Evolutionary conservation across 805 yeast species (phyloP).

Genomic region (Cyberlindnera mrakii): DNA sequence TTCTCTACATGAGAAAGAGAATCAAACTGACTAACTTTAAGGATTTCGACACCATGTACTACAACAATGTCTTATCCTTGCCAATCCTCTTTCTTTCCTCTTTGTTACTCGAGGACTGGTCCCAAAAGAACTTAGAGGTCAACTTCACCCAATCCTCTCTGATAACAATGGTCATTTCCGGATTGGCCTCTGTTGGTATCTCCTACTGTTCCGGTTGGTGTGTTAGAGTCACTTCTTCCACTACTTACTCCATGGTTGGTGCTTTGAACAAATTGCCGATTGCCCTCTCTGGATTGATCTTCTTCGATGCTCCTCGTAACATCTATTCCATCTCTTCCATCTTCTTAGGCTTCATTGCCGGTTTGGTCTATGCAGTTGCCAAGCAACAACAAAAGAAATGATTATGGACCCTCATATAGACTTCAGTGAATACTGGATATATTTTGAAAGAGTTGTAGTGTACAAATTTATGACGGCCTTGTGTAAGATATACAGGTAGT

Average conservation of each 20-base stretch:
- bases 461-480: too few species aligned
- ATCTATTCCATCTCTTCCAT: slow-evolving; percentile 88
- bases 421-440: neutral
- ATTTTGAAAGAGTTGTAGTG: neutral
- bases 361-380: slow-evolving; percentile 92
- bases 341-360: slow-evolving; percentile 90
- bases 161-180: slow-evolving; percentile 82
- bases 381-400: slow-evolving; percentile 55
- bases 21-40: slow-evolving; percentile 94
- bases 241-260: slow-evolving; percentile 99
- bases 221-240: slow-evolving; percentile 96
- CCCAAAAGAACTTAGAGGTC: slow-evolving; percentile 60
- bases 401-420: neutral
- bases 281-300: slow-evolving; percentile 89
- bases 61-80: slow-evolving; percentile 89
- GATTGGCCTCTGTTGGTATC: slow-evolving; percentile 92
- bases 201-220: slow-evolving; percentile 99
- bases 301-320: slow-evolving; percentile 93
- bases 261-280: slow-evolving; percentile 97
- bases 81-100: slow-evolving; percentile 81
- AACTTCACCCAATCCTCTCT: slow-evolving; percentile 76
- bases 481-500: too few species aligned
- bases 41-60: slow-evolving; percentile 97
- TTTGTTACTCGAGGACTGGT: slow-evolving; percentile 87
- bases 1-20: slow-evolving; percentile 93